These are phyloP conservation scores for Penicilliopsis zonata DNA, from an alignment of 495 filamentous ascomycete species.

Conservation along the genomic window DNA sequence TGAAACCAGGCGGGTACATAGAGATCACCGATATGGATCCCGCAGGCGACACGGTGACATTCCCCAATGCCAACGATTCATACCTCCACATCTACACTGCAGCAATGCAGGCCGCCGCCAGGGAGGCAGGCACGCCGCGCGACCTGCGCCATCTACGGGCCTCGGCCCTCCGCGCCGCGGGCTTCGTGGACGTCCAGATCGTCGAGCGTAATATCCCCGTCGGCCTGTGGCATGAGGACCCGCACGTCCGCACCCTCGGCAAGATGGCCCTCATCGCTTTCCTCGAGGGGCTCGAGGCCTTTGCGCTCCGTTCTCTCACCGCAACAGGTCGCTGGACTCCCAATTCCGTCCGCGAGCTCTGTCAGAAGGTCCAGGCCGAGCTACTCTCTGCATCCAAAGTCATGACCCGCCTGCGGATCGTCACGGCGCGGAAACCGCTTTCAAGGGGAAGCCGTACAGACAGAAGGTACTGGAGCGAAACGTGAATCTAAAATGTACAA, in stretches of 20 bases:
- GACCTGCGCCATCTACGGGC: slow-evolving; percentile 43
- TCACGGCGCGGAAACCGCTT: slow-evolving; percentile 45
- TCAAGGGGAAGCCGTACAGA: too few relatives aligned
- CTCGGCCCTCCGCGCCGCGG: slow-evolving; percentile 36
- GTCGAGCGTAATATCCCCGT: slow-evolving; percentile 48
- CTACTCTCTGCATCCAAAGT: slow-evolving; percentile 31
- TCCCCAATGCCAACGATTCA: slow-evolving; percentile 13
- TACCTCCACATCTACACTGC: slow-evolving; percentile 24
- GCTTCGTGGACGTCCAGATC: slow-evolving; percentile 49
- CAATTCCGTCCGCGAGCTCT: slow-evolving; percentile 41
- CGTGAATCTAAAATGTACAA: neutral
- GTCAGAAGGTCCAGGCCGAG: slow-evolving; percentile 40
- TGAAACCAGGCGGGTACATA: slow-evolving; percentile 54
- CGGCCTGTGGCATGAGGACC: slow-evolving; percentile 41
- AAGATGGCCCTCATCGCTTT: slow-evolving; percentile 55
- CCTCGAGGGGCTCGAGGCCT: slow-evolving; percentile 54
- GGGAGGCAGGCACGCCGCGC: slow-evolving; percentile 22
- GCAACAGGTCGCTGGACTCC: slow-evolving; percentile 42
- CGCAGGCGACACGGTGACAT: slow-evolving; percentile 17
- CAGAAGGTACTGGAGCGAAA: too few relatives aligned
- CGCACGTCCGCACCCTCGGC: slow-evolving; percentile 40
- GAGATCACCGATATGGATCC: slow-evolving; percentile 37
- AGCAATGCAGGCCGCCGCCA: slow-evolving; percentile 23
- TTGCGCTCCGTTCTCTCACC: slow-evolving; percentile 48
- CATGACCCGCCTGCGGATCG: slow-evolving; percentile 35